These are phyloP conservation scores for Sordaria brevicollis DNA, from an alignment of 495 filamentous ascomycete species.

Conservation along the genomic window DNA sequence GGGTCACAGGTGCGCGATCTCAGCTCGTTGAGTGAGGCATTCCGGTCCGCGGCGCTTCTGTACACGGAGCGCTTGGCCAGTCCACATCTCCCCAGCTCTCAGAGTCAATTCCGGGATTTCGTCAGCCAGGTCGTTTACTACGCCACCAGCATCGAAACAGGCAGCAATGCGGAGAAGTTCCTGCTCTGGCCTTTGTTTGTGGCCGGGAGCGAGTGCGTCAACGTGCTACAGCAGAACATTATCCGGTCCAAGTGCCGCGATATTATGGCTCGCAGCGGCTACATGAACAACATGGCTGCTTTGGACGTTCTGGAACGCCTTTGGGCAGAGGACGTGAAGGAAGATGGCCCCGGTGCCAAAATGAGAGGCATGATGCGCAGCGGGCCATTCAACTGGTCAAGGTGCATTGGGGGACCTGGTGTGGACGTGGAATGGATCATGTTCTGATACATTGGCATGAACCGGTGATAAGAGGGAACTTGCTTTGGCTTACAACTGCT, in stretches of 20 bases:
- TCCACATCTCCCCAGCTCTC: constrained; percentile 60
- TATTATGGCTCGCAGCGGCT: constrained; percentile 78
- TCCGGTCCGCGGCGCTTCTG: constrained; percentile 78
- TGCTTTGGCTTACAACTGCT: background rate
- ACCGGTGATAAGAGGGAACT: background rate
- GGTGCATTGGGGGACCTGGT: constrained; percentile 55
- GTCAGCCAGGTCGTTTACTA: constrained; percentile 74
- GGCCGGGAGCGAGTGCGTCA: constrained; percentile 81
- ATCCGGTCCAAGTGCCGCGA: constrained; percentile 73
- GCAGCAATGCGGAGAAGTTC: constrained; percentile 64
- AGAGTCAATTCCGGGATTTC: constrained; percentile 74
- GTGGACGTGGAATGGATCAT: constrained; percentile 82
- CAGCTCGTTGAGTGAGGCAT: constrained; percentile 69
- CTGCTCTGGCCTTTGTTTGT: constrained; percentile 93
- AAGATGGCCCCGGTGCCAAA: constrained; percentile 19
- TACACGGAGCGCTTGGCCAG: constrained; percentile 84
- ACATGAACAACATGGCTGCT: constrained; percentile 83
- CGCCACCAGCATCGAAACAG: constrained; percentile 62
- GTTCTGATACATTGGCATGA: constrained; percentile 38
- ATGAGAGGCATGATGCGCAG: constrained; percentile 20
- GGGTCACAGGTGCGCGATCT: constrained; percentile 40
- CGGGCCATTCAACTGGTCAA: constrained; percentile 63
- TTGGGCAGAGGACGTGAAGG: constrained; percentile 52
- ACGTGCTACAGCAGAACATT: constrained; percentile 64
- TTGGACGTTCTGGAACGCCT: constrained; percentile 78